These are phyloP conservation scores for Epichloe gansuensis DNA, from an alignment of 2,329 filamentous ascomycete genomes.

Conservation along the genomic window DNA sequence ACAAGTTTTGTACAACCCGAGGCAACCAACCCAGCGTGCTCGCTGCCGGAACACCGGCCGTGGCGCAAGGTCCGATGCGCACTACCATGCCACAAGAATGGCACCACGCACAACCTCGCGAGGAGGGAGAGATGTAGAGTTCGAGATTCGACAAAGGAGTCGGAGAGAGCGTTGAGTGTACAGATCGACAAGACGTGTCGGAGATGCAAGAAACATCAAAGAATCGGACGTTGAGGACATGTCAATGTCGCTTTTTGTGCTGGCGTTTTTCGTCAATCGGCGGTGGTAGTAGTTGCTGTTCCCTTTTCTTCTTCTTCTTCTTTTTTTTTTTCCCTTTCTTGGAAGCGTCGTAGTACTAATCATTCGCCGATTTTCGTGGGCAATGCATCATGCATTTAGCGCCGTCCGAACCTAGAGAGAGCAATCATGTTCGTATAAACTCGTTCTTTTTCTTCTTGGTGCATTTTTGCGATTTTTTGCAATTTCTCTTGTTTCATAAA, in stretches of 20 bases:
- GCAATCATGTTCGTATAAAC: slow-evolving; percentile 49
- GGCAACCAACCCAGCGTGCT: slow-evolving; percentile 16
- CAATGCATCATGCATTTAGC: slow-evolving; percentile 43
- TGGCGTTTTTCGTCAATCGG: slow-evolving; percentile 1
- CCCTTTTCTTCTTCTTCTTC: not conserved
- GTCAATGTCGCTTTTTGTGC: not conserved
- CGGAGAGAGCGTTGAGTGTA: slow-evolving; percentile 7
- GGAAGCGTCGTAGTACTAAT: slow-evolving; percentile 6
- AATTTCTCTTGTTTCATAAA: not conserved
- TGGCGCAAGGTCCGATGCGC: slow-evolving; percentile 13
- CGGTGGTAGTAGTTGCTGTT: slow-evolving; percentile 10
- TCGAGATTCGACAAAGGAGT: slow-evolving; percentile 16
- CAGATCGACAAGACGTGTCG: slow-evolving; percentile 9
- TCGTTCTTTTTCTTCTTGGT: slow-evolving; percentile 8
- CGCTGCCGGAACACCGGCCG: slow-evolving; percentile 14
- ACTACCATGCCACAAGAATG: not conserved
- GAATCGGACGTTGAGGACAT: slow-evolving; percentile 4
- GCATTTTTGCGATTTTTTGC: not conserved
- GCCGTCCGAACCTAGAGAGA: slow-evolving; percentile 91
- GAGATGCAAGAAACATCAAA: not conserved
- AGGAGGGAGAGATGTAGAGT: slow-evolving; percentile 15
- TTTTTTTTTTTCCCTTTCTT: too few relatives aligned
- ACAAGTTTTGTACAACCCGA: slow-evolving; percentile 11
- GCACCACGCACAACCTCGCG: slow-evolving; percentile 1
- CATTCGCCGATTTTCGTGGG: slow-evolving; percentile 9